A percentile compares a stretch with the other conserved stretches of the same genome.
phyloP scores from a whole-genome alignment of 768 basidiomycete genomes.

The Lentinula aciculospora region DNA sequence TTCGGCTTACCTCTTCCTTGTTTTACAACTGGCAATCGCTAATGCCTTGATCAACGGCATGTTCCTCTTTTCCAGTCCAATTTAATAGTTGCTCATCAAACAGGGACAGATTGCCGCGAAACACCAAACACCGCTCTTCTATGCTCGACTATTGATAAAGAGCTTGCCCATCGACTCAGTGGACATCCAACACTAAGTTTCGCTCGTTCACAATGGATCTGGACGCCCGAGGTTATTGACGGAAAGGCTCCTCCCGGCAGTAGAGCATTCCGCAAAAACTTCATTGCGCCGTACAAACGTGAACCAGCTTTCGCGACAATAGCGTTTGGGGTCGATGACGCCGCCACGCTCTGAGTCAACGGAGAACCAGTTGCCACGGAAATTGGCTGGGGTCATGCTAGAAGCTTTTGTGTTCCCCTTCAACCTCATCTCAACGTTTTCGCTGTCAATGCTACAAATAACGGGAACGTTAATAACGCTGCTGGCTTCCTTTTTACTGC shows the following conservation, averaged over 20 bases:
- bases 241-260: slow-evolving; percentile 8
- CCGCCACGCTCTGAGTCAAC: slow-evolving; percentile 23
- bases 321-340: slow-evolving; percentile 22
- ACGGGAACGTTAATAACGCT: slow-evolving; percentile 14
- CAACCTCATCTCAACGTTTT: slow-evolving; percentile 16
- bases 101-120: background rate
- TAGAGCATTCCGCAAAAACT: slow-evolving; percentile 25
- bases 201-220: slow-evolving; percentile 20
- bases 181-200: background rate
- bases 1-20: background rate
- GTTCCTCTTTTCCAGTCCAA: background rate
- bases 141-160: background rate
- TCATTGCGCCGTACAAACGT: slow-evolving; percentile 18
- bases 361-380: slow-evolving; percentile 19
- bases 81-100: background rate
- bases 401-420: slow-evolving; percentile 17
- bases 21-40: background rate
- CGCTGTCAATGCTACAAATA: slow-evolving; percentile 23
- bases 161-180: background rate
- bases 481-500: slow-evolving; percentile 23
- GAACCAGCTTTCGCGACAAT: slow-evolving; percentile 15
- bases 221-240: slow-evolving; percentile 18
- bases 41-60: background rate
- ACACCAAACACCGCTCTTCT: background rate
- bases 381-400: slow-evolving; percentile 12